Evolutionary conservation across 768 basidiomycete genomes (phyloP).

Genomic region (Auricularia sp.): DNA sequence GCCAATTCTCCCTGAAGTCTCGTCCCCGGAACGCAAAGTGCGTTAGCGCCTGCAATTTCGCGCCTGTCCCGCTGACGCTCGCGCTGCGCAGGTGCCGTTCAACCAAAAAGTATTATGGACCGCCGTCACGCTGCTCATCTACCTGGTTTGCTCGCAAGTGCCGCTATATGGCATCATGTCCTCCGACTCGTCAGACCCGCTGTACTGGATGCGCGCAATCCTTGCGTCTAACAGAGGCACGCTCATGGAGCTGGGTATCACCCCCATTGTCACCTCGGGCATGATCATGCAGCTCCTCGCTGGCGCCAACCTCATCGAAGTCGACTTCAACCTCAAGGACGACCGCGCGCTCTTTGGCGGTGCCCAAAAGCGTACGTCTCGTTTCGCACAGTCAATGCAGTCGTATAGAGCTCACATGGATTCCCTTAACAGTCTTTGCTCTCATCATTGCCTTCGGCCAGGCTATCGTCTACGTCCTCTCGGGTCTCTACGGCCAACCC

Average conservation of each 20-base stretch:
- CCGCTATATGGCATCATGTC: conserved; percentile 99
- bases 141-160: conserved; percentile 98
- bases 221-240: conserved; percentile 97
- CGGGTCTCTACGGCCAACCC: conserved; percentile 93
- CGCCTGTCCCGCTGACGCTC: conserved; percentile 2
- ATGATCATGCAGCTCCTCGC: conserved; percentile 99
- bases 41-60: conserved; percentile 1
- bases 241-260: conserved; percentile 98
- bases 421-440: conserved; percentile 65
- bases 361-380: conserved; percentile 81
- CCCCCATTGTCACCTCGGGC: conserved; percentile 92
- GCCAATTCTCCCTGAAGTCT: conserved; percentile 92
- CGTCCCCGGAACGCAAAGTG: conserved; percentile 95
- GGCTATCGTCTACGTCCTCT: conserved; percentile 92
- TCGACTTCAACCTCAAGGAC: conserved; percentile 95
- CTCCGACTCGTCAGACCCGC: conserved; percentile 95
- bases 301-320: conserved; percentile 93
- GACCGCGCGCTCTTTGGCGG: conserved; percentile 92
- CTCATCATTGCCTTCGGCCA: conserved; percentile 94
- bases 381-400: not conserved
- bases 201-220: conserved; percentile 99
- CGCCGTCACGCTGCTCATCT: conserved; percentile 96
- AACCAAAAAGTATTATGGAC: conserved; percentile 99
- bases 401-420: not conserved
- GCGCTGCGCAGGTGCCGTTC: conserved; percentile 74